phyloP scores from a whole-genome alignment of 148 eudicot species.

The Salicornia ramosissima region DNA sequence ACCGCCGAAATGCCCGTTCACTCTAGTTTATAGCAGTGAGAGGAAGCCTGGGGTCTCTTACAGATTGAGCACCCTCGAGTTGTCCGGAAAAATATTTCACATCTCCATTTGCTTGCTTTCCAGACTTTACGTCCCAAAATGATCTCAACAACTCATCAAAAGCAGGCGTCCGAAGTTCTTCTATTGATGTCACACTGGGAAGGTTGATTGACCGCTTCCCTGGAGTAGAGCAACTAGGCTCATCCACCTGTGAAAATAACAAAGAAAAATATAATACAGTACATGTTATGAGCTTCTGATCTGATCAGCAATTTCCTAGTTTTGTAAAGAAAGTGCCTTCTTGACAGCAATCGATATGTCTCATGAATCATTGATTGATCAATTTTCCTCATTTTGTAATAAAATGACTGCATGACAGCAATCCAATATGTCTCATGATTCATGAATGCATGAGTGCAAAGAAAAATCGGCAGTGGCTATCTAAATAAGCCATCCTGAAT shows the following conservation, averaged over 20 bases:
- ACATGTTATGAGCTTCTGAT: too few relatives aligned
- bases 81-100: slow-evolving; percentile 49
- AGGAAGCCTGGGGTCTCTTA: slow-evolving; percentile 75
- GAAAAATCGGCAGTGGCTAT: neutral
- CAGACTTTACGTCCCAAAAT: slow-evolving; percentile 77
- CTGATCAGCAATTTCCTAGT: too few relatives aligned
- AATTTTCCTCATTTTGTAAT: neutral
- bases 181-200: slow-evolving; percentile 73
- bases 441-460: too few relatives aligned
- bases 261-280: neutral
- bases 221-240: slow-evolving; percentile 94
- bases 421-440: neutral
- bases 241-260: slow-evolving; percentile 60
- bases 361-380: too few relatives aligned
- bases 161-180: slow-evolving; percentile 85
- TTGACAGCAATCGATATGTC: too few relatives aligned
- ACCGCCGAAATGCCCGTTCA: slow-evolving; percentile 11
- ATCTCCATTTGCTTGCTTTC: slow-evolving; percentile 75
- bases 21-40: slow-evolving; percentile 74
- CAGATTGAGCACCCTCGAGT: slow-evolving; percentile 40
- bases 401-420: neutral
- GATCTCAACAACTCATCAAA: slow-evolving; percentile 75
- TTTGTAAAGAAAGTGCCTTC: too few relatives aligned
- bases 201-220: slow-evolving; percentile 68
- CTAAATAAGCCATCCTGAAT: neutral